Evolutionary conservation across 495 filamentous ascomycete genomes (phyloP).

Genomic region (Tuber calosporum): DNA sequence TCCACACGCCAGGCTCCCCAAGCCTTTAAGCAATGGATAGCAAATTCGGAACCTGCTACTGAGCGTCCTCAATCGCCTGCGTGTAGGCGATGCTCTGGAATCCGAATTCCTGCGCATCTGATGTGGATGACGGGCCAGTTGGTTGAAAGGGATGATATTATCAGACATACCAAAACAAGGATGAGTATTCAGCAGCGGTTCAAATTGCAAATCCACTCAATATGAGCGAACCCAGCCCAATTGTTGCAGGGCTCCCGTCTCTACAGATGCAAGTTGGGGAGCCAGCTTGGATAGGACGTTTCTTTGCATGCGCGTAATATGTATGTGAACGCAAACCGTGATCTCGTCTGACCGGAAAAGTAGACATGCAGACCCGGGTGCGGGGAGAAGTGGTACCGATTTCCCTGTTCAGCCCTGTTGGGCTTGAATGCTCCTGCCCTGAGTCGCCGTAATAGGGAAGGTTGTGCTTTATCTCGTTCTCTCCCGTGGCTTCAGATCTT

Average conservation of each 20-base stretch:
- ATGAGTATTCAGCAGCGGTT: constrained; percentile 9
- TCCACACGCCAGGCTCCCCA: background rate
- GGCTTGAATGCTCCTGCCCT: constrained; percentile 7
- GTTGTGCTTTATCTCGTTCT: background rate
- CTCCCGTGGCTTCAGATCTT: background rate
- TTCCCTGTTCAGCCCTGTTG: constrained; percentile 20
- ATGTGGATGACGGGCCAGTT: background rate
- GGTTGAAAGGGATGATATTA: constrained; percentile 12
- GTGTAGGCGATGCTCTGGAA: background rate
- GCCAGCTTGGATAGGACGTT: background rate
- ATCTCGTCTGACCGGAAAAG: background rate
- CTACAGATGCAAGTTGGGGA: background rate
- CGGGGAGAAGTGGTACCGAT: constrained; percentile 8
- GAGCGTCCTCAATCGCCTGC: background rate
- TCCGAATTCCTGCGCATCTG: background rate
- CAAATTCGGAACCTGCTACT: background rate
- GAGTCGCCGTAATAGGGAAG: background rate
- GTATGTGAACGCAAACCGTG: background rate
- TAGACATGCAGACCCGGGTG: background rate
- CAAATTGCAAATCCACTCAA: background rate
- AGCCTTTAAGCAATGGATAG: background rate
- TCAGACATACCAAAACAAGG: constrained; percentile 29
- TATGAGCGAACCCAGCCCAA: constrained; percentile 17
- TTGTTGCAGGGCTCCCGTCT: constrained; percentile 12
- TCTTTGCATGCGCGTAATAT: constrained; percentile 18